Evolutionary conservation across 2,329 filamentous ascomycete genomes (phyloP), one percentile per base, ranked within the genome.

Genomic region (Microascus cirrosus): DNA sequence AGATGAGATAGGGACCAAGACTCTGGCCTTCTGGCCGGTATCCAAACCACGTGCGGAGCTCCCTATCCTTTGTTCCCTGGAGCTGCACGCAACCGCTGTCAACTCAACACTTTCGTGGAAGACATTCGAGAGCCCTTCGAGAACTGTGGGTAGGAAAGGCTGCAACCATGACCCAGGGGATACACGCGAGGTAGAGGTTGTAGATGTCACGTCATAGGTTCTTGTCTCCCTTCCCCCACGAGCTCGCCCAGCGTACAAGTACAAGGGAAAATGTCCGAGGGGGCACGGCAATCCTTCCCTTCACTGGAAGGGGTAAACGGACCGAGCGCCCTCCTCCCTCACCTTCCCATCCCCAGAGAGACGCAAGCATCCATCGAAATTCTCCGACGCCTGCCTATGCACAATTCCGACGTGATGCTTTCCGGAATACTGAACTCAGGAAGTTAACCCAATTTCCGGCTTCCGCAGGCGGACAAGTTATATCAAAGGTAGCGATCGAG

Each of bases 1-100:
- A 39, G 36, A 39, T 3, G 42, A 48, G 42, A 48, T 20, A 48
- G 42, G n/a, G 11, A 48, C 42, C 15, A n/a, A 22, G 42, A 48
- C 8, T 48, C 42, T 22, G 8, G 20, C n/a, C 42, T 20, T 12
- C 42, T n/a, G 20, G 13, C 7, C 5, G 42, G 20, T n/a, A 22
- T 48, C 42, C 22, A 11, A n/a, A 48, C 15, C 42, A n/a, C 15
- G 15, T 13, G 42, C 20, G 11, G 42, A 20, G 7, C 42, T 48
- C 42, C 42, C 20, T 22, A 5, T 48, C 42, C 28, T 48, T 48
- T 48, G 42, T 48, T n/a, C 42, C n/a, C 20, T 48, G 18, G 20
- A 22, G 42, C 55, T 52, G 55, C 55, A 56, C 48, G 28, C 13
- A 56, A 45, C 45, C 55, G 55, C 55, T 56, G 55, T 56, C 55